Evolutionary conservation across 345 rosid species (phyloP), one percentile per base, ranked within the genome.

Genomic region (Rhizophora apiculata): DNA sequence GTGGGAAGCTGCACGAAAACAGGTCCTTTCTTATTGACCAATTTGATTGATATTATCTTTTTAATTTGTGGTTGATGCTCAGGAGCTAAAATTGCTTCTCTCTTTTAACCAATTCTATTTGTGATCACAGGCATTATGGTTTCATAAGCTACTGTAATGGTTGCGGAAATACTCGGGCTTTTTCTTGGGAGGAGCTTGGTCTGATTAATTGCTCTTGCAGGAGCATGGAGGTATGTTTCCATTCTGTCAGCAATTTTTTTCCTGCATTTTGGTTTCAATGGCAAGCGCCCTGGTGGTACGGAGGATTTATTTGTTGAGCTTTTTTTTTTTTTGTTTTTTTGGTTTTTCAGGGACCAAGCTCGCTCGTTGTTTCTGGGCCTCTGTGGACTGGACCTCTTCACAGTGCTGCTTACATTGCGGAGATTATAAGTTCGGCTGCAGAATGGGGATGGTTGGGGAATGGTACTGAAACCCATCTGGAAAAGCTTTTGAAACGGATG

Each of bases 321-420:
- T 34, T 1, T 39, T 39, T 39, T 9, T 10, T 67, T 56, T 8
- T 11, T 39, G 58, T 27, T 7, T 31, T 19, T 29, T 54, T 26
- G 18, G 8, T 59, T 54, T 69, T 74, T 34, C 78, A 85, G 89
- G 82, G 66, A 68, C 69, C 84, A 62, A 54, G 85, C 54, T 82
- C 89, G 6, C 72, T 80, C 13, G 80, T 79, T 24, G 87, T 89
- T 15, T 85, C 96, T 0, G 98, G 90, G 60, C 95, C 98, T 49
- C 54, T 94, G 58, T 91, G 96, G 97, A 85, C 83, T 37, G 98
- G 96, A 65, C 89, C 96, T 49, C 95, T 94, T 74, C 98, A 91
- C 61, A 74, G 78, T 29, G 81, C 81, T 36, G 62, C 83, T n/a
- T 86, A 85, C 75, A 72, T 88, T 16, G 79, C 68, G 29, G 88